Evolutionary conservation across 169 alveolate species (phyloP), one percentile per base, ranked within the genome.

Genomic region (Cryptosporidium meleagridis): DNA sequence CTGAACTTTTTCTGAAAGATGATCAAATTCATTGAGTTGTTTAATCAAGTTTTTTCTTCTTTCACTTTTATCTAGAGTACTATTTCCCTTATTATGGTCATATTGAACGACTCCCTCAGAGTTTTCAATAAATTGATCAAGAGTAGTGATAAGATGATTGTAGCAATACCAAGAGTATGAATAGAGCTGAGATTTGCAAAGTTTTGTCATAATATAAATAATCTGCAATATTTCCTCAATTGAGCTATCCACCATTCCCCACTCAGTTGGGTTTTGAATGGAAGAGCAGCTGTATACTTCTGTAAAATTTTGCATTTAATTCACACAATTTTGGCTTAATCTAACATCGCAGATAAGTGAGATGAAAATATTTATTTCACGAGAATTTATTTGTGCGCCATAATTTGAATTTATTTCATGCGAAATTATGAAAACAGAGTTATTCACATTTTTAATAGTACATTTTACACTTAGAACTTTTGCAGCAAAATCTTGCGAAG

Each of bases 91-190:
- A 23, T 26, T 9, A 21, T 26, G 14, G 12, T 5, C 14, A 26
- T 55, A n/a, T 26, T 55, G 16, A 16, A 1, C 14, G 10, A 3
- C 23, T 10, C 26, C 18, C 26, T 65, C 72, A 1, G 16, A 9
- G 6, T 6, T 21, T 31, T 65, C 48, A 10, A 73, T 58, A 35
- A 55, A 31, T 44, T 16, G 2, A 35, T 62, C 80, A 16, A 80
- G 14, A 16, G 89, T 62, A 9, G 18, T 51, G 5, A 80, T 39
- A 16, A 80, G 72, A 18, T 80, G 89, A 62, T 80, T 80, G 21
- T 80, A 80, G 8, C 89, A 80, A 80, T 80, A 80, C 89, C 89
- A 80, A 18, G 89, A 80, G 59, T 80, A 80, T 26, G 89, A 80
- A 29, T 62, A 80, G 21, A 80, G 89, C 41, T 80, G 80, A 23